phyloP scores from a whole-genome alignment of 1,139 yeast genomes.

The Geotrichum reessii region DNA sequence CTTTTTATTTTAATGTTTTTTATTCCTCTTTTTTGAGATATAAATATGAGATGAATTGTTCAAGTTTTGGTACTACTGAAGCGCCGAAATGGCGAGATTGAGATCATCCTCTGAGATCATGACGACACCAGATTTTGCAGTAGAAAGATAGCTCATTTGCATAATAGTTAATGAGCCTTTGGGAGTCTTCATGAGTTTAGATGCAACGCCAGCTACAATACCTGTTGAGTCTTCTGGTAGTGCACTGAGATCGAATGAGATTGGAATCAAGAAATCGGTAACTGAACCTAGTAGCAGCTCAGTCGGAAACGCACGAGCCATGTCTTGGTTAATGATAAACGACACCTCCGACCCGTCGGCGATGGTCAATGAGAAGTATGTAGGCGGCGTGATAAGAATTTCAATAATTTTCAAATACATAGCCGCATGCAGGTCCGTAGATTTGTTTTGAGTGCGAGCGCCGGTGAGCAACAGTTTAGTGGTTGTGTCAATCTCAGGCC shows the following conservation, averaged over 20 bases:
- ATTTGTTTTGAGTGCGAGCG: conserved; percentile 44
- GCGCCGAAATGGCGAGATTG: conserved; percentile 21
- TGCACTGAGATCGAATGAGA: conserved; percentile 49
- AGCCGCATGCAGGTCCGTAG: conserved; percentile 20
- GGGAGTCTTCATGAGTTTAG: conserved; percentile 2
- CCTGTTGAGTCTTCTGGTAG: conserved; percentile 61
- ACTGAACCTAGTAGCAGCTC: conserved; percentile 51
- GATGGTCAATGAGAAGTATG: conserved; percentile 56
- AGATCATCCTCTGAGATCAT: conserved; percentile 54
- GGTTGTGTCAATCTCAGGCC: conserved; percentile 42
- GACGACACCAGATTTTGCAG: conserved; percentile 57
- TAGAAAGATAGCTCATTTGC: conserved; percentile 58
- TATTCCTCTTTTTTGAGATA: background rate
- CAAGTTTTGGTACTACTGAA: conserved; percentile 4
- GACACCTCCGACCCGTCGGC: conserved; percentile 51
- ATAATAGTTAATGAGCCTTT: conserved; percentile 11
- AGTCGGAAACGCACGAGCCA: conserved; percentile 32
- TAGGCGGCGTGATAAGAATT: conserved; percentile 37
- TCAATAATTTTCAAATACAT: conserved; percentile 27
- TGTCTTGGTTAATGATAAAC: conserved; percentile 43
- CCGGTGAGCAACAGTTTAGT: conserved; percentile 54
- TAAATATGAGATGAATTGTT: background rate
- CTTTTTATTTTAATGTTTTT: background rate
- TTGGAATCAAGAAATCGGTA: conserved; percentile 53
- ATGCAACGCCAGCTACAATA: conserved; percentile 61